Percentiles rank a stretch among this genome's conserved stretches.
Conservation (phyloP, 2,329 filamentous ascomycete species). For the Anisogramma anomala region DNA sequence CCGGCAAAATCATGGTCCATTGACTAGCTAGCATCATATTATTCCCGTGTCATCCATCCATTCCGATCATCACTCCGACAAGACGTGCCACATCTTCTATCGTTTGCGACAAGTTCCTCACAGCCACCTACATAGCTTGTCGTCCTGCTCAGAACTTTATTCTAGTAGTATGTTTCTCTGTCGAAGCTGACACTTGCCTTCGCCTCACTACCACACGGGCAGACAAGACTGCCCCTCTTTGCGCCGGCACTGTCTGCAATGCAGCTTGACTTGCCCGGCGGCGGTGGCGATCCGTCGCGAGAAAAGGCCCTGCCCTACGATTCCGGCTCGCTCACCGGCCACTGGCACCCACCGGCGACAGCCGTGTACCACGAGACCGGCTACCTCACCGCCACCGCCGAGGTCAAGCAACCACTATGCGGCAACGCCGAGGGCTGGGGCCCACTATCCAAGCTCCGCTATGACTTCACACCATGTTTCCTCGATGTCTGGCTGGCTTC, state of each 20-base stretch:
- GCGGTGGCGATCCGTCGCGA: conserved; percentile 8
- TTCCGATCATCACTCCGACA: not conserved
- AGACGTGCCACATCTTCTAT: not conserved
- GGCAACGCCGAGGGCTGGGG: conserved; percentile 92
- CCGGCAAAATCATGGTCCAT: not conserved
- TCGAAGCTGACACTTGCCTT: not conserved
- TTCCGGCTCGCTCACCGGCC: conserved; percentile 52
- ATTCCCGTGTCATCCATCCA: no score
- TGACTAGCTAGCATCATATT: no score
- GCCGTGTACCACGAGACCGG: conserved; percentile 33
- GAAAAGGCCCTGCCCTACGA: conserved; percentile 22
- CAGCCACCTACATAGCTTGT: not conserved
- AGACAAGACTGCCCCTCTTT: not conserved
- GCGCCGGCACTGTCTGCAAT: conserved; percentile 6
- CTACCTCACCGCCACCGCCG: conserved; percentile 45
- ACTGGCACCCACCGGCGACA: conserved; percentile 24
- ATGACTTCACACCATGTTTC: conserved; percentile 96
- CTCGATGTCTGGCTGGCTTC: conserved; percentile 78
- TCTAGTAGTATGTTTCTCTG: no score
- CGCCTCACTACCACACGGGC: not conserved
- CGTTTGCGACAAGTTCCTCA: not conserved
- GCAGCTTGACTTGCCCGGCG: conserved; percentile 9
- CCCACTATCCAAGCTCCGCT: conserved; percentile 72
- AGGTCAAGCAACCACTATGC: conserved; percentile 62
- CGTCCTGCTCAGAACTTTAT: not conserved